Evolutionary conservation across 2,329 filamentous ascomycete genomes (phyloP).

Genomic region (Sphaerulina populicola): DNA sequence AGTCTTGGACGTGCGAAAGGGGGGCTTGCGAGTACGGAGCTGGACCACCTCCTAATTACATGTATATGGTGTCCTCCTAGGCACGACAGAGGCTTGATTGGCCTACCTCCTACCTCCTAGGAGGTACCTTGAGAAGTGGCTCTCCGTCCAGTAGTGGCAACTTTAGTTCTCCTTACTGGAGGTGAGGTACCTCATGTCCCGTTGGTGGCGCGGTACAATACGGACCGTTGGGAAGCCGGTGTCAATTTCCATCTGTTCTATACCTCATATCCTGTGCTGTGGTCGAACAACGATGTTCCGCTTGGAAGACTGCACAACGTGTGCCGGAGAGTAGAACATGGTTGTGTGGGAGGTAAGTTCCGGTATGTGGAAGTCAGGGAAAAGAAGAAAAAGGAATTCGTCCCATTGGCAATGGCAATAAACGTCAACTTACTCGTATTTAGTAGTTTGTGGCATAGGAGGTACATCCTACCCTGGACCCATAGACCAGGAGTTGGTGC

Average conservation of each 20-base stretch:
- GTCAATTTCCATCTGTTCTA: constrained; percentile 2
- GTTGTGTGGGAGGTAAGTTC: not conserved
- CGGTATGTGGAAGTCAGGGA: not conserved
- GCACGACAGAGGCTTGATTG: not conserved
- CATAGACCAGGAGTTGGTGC: not conserved
- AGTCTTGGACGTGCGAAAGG: constrained; percentile 3
- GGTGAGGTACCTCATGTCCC: no score
- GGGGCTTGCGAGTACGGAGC: not conserved
- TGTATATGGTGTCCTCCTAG: not conserved
- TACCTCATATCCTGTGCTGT: no score
- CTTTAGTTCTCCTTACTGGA: constrained; percentile 3
- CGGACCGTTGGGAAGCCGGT: not conserved
- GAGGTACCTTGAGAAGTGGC: not conserved
- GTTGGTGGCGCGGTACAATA: not conserved
- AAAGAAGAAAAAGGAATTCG: not conserved
- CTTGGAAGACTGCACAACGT: not conserved
- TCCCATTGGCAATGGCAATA: constrained; percentile 8
- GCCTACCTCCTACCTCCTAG: no score
- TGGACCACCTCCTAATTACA: no score
- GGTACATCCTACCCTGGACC: no score
- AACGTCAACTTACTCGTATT: not conserved
- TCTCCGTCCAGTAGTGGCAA: constrained; percentile 1
- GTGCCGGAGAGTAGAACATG: not conserved
- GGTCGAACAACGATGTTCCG: no score
- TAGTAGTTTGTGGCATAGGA: no score